Conservation (phyloP, 345 rosid species). For the Excoecaria cochinchinensis region DNA sequence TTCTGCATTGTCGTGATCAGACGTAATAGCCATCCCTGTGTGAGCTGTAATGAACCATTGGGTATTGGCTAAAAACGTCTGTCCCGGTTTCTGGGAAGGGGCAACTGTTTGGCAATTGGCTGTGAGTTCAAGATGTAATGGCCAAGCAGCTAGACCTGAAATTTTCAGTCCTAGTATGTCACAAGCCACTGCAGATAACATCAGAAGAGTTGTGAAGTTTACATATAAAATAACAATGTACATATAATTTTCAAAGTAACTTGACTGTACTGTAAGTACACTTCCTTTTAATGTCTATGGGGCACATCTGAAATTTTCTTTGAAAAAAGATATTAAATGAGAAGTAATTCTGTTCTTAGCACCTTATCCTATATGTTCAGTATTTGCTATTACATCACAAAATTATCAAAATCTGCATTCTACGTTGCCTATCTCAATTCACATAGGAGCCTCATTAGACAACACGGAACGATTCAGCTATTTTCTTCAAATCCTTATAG, state of each 20-base stretch:
- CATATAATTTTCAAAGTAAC: neutral
- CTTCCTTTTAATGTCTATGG: neutral
- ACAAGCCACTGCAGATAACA: too few species aligned
- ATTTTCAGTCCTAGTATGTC: too few species aligned
- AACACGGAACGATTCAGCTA: constrained; percentile 84
- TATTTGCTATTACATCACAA: neutral
- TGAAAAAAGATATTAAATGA: neutral
- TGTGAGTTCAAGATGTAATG: neutral
- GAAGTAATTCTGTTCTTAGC: neutral
- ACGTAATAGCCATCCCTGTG: neutral
- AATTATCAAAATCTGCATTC: too few species aligned
- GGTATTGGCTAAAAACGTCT: neutral
- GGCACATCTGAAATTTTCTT: neutral
- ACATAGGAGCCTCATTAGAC: constrained; percentile 31
- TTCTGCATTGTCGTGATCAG: neutral
- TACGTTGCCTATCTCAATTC: too few species aligned
- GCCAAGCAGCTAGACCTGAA: too few species aligned
- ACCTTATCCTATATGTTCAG: neutral
- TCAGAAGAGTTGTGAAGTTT: too few species aligned
- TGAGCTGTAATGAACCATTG: neutral
- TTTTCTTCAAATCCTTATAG: constrained; percentile 81
- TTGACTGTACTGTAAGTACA: neutral
- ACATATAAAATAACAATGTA: neutral
- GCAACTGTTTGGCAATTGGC: neutral
- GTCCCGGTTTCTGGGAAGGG: neutral